phyloP scores from a whole-genome alignment of 169 alveolate genomes.

The Plasmodium gonderi region DNA sequence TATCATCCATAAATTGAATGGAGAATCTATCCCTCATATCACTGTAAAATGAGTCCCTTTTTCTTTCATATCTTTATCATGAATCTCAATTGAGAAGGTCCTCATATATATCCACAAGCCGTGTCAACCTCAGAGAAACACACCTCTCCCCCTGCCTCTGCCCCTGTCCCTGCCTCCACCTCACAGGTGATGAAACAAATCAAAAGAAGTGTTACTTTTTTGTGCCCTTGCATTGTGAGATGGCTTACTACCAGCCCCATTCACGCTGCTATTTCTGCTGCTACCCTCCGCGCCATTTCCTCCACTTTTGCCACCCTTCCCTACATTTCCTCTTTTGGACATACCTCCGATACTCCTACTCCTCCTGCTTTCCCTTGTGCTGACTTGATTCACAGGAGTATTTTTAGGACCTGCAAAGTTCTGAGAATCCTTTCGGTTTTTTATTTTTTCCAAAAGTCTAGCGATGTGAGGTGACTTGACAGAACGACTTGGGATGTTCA shows the following conservation, averaged over 20 bases:
- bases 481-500: slow-evolving; percentile 33
- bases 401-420: slow-evolving; percentile 40
- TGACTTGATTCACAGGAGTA: slow-evolving; percentile 31
- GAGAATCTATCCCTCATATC: no score
- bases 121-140: no score
- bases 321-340: neutral
- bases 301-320: neutral
- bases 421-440: slow-evolving; percentile 54
- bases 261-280: neutral
- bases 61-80: no score
- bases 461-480: slow-evolving; percentile 70
- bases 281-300: neutral
- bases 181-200: slow-evolving; percentile 68
- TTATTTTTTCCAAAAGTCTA: slow-evolving; percentile 56
- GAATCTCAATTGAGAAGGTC: no score
- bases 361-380: slow-evolving; percentile 5
- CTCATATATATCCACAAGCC: no score
- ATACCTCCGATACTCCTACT: slow-evolving; percentile 5
- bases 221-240: neutral
- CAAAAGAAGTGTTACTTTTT: slow-evolving; percentile 28
- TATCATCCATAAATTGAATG: no score
- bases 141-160: neutral
- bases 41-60: no score
- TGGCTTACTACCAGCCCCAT: neutral
- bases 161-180: neutral